Conservation (phyloP, 2,329 filamentous ascomycete species). For the Delphinella strobiligena region DNA sequence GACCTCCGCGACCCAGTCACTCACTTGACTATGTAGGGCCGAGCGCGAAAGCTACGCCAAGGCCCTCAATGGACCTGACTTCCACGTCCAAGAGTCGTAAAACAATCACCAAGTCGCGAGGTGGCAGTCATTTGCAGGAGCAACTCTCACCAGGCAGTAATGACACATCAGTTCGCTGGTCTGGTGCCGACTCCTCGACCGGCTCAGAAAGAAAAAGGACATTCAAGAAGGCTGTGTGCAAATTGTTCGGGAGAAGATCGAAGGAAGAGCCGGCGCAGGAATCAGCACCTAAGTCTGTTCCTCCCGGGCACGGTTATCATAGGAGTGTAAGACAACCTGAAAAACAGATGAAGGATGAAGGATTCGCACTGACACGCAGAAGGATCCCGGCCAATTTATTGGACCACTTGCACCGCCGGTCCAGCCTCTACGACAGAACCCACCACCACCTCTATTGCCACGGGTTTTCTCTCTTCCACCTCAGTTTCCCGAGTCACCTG, state of each 20-base stretch:
- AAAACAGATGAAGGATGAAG: not conserved
- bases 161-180: not conserved
- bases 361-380: slow-evolving; percentile 2
- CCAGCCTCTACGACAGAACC: not conserved
- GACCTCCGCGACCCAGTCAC: not conserved
- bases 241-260: slow-evolving; percentile 23
- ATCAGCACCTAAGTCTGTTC: slow-evolving; percentile 8
- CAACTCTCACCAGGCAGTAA: not conserved
- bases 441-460: slow-evolving; percentile 8
- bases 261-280: too few species aligned
- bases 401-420: slow-evolving; percentile 2
- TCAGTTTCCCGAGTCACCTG: slow-evolving; percentile 8
- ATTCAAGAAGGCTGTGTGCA: slow-evolving; percentile 23
- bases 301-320: slow-evolving; percentile 20
- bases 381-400: slow-evolving; percentile 11
- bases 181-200: not conserved
- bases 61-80: not conserved
- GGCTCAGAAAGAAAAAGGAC: slow-evolving; percentile 18
- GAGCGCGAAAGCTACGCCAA: not conserved
- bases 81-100: not conserved
- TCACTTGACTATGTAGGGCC: not conserved
- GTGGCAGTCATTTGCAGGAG: not conserved
- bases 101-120: not conserved
- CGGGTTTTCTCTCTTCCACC: slow-evolving; percentile 15
- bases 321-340: slow-evolving; percentile 16